Base-by-base conservation (phyloP, 1,284 basidiomycete genomes). In the Rhodotorula sp. region DNA sequence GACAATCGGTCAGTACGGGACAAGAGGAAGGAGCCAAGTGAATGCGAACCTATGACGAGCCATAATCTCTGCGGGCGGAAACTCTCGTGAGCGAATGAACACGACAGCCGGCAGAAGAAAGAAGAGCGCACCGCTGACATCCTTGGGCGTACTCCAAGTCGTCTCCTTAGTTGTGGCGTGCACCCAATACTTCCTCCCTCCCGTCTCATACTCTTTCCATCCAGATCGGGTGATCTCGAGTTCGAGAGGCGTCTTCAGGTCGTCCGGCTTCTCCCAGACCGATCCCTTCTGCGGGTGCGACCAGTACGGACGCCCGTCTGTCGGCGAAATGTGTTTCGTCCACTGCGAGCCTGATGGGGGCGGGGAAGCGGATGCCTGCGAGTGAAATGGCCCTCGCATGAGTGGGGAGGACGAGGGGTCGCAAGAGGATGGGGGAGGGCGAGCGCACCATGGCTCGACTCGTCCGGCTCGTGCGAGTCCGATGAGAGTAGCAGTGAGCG, bases 101-200 rank as follows among this genome's bases (percentile, higher is more conserved):
- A 30, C n/a, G n/a, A 30, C 28, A 2, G n/a, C 5, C 48, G 31
- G 24, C 9, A 31, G 26, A 47, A 37, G n/a, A 52, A 37, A 11
- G 40, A 48, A n/a, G 48, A 37, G 68, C 77, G 89, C 88, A 78
- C 91, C 89, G 30, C 89, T 81, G 37, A 96, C 85, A 77, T 95
- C 92, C 64, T 91, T 87, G 28, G 94, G 94, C 86, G 94, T 89
- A 71, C 94, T 90, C 94, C 94, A 97, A 83, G 94, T 92, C n/a
- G 91, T 92, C 78, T 91, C 89, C 74, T 91, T 92, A 26, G 86
- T 84, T 60, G 89, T 59, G 16, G 44, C 59, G 62, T 77, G 69
- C 31, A 76, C 71, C 73, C 76, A 79, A 65, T 79, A 79, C 62
- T 73, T 74, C 18, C 75, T 65, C 3, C 71, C 71, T 13, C 63